Evolutionary conservation across 169 alveolate species (phyloP), one percentile per base, ranked within the genome.

Genomic region (Plasmodium relictum): DNA sequence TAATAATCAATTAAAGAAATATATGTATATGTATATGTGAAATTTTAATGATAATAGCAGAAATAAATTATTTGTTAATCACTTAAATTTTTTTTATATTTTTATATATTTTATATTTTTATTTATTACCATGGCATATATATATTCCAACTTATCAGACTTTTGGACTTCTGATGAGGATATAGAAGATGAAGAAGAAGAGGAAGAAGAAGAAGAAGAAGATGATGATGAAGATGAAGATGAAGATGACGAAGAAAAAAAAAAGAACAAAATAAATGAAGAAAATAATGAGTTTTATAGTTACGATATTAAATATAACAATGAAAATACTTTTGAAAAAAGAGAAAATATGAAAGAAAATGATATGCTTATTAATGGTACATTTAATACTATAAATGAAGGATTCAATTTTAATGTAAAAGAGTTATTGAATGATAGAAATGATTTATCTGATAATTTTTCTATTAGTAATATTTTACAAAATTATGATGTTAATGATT

Each of bases 111-210:
- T 12, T 20, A 12, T 10, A 18, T 42, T 6, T 22, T n/a, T 56
- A 5, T 20, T 26, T 16, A 16, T 18, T 10, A 14, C 24, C 9
- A 94, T 94, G 96, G 92, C 94, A 20, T 92, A 78, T 54, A 45
- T 92, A 42, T 94, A 94, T 63, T 94, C 91, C 41, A 92, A 92
- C 56, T 73, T 85, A 16, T 89, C 92, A n/a, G 96, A 94, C 26
- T 94, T 94, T 78, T 94, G 96, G 96, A 94, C 96, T 22, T 90
- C 95, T 52, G 96, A 94, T 88, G 96, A 94, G 37, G 96, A 94
- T 80, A 92, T 16, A 20, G 72, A 54, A 45, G 93, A 74, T 18
- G 94, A 89, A n/a, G 78, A 31, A 16, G 52, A 58, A 6, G 87
- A 65, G 26, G 54, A 73, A 50, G 88, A 69, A n/a, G 86, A 16